phyloP scores from a whole-genome alignment of 345 rosid genomes.

The Citrus sinensis region DNA sequence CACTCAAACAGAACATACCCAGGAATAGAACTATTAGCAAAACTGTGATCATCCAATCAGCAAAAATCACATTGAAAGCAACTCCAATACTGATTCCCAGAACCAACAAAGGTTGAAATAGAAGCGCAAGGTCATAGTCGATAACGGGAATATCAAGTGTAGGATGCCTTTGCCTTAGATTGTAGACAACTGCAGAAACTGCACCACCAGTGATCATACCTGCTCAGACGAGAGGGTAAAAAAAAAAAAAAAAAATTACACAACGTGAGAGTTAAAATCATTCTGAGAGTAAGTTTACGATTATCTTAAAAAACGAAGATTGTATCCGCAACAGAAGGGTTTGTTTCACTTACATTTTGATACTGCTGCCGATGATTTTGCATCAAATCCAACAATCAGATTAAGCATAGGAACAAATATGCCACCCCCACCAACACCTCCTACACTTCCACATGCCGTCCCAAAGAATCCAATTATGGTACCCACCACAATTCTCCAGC shows the following conservation, averaged over 20 bases:
- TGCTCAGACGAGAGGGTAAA: background rate
- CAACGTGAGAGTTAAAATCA: background rate
- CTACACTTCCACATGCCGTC: slow-evolving; percentile 52
- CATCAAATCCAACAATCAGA: slow-evolving; percentile 42
- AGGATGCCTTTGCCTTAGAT: slow-evolving; percentile 39
- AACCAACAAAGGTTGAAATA: slow-evolving; percentile 46
- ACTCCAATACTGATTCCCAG: slow-evolving; percentile 52
- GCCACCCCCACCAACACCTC: slow-evolving; percentile 56
- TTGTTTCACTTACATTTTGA: slow-evolving; percentile 38
- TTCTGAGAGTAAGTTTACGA: background rate
- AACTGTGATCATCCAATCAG: slow-evolving; percentile 54
- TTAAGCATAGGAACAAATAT: slow-evolving; percentile 53
- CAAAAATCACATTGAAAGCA: slow-evolving; percentile 38
- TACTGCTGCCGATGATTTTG: slow-evolving; percentile 47
- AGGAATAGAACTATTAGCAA: slow-evolving; percentile 39
- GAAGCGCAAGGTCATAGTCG: slow-evolving; percentile 49
- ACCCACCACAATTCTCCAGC: slow-evolving; percentile 44
- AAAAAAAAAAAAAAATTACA: background rate
- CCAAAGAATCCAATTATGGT: slow-evolving; percentile 42
- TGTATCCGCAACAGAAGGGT: background rate
- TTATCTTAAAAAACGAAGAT: background rate
- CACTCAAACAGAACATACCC: slow-evolving; percentile 13
- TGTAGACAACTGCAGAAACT: background rate
- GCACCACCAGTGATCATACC: slow-evolving; percentile 5
- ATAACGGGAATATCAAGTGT: slow-evolving; percentile 43